Conservation (phyloP, 768 basidiomycete genomes). For the Harrya chromipes region DNA sequence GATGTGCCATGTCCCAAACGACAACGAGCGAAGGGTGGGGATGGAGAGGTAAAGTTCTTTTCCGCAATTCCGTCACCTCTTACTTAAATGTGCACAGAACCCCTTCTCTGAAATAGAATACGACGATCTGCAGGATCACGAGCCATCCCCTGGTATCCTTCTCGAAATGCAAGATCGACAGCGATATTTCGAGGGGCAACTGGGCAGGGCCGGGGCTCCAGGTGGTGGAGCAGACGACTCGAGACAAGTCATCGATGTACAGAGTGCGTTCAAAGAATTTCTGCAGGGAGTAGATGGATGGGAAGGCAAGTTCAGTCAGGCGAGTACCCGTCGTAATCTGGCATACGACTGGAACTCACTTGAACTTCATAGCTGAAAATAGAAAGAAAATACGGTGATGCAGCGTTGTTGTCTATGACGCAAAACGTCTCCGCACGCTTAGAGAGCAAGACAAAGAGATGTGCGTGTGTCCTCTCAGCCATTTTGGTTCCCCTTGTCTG, state of each 20-base stretch:
- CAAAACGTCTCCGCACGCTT: conserved; percentile 72
- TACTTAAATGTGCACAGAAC: conserved; percentile 18
- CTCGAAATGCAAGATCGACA: conserved; percentile 87
- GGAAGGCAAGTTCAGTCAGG: conserved; percentile 56
- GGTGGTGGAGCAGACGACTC: conserved; percentile 2
- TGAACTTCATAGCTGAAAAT: conserved; percentile 51
- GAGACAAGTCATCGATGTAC: conserved; percentile 42
- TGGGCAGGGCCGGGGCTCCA: conserved; percentile 27
- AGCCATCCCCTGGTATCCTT: conserved; percentile 62
- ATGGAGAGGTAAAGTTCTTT: conserved; percentile 40
- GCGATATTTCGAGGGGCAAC: conserved; percentile 74
- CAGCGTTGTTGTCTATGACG: conserved; percentile 72
- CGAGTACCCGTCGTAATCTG: conserved; percentile 25
- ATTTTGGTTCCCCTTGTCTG: neutral
- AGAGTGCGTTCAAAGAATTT: conserved; percentile 45
- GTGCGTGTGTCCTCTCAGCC: conserved; percentile 37
- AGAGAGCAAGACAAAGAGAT: conserved; percentile 62
- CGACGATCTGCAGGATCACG: conserved; percentile 77
- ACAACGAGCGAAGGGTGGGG: conserved; percentile 43
- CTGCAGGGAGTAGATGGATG: conserved; percentile 51
- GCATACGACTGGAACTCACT: neutral
- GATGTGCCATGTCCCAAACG: conserved; percentile 60
- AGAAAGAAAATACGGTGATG: conserved; percentile 64
- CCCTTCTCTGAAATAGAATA: conserved; percentile 67
- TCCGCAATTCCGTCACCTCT: neutral